phyloP scores from a whole-genome alignment of 1,284 basidiomycete genomes.

The Coniferiporia weirii region DNA sequence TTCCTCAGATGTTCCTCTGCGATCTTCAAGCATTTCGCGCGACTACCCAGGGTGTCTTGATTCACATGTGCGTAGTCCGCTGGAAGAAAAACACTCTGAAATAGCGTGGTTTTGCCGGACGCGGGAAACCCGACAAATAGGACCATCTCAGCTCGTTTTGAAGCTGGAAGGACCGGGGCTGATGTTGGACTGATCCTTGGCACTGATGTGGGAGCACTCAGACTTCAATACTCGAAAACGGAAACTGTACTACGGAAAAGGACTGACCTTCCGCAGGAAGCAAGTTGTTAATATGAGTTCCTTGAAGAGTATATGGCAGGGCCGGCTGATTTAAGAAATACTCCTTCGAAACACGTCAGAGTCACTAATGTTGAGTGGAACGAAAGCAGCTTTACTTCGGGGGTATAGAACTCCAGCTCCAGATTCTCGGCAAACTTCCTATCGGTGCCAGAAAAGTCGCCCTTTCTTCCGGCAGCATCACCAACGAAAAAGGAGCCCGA shows the following conservation, averaged over 20 bases:
- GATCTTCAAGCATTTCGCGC: slow-evolving; percentile 69
- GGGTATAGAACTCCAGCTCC: slow-evolving; percentile 67
- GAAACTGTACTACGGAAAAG: neutral
- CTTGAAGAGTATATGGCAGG: slow-evolving; percentile 42
- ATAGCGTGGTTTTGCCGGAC: slow-evolving; percentile 85
- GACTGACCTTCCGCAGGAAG: slow-evolving; percentile 18
- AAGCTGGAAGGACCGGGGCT: slow-evolving; percentile 44
- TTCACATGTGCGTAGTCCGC: slow-evolving; percentile 77
- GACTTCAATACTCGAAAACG: neutral
- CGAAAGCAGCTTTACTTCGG: slow-evolving; percentile 38
- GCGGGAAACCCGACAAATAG: slow-evolving; percentile 87
- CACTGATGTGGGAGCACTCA: slow-evolving; percentile 30
- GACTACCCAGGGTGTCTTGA: slow-evolving; percentile 74
- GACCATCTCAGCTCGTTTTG: slow-evolving; percentile 48
- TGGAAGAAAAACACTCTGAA: slow-evolving; percentile 60
- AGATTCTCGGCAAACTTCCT: slow-evolving; percentile 82
- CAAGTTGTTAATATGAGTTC: slow-evolving; percentile 55
- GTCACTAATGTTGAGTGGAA: neutral
- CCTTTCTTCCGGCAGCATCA: slow-evolving; percentile 79
- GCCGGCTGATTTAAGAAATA: slow-evolving; percentile 65
- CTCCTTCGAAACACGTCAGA: slow-evolving; percentile 44
- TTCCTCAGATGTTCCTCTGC: slow-evolving; percentile 51
- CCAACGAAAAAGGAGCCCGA: slow-evolving; percentile 74
- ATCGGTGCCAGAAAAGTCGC: slow-evolving; percentile 77
- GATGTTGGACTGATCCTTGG: slow-evolving; percentile 59